These are phyloP conservation scores for Euryodendron excelsum DNA, from an alignment of 148 eudicot genomes.

Conservation along the genomic window DNA sequence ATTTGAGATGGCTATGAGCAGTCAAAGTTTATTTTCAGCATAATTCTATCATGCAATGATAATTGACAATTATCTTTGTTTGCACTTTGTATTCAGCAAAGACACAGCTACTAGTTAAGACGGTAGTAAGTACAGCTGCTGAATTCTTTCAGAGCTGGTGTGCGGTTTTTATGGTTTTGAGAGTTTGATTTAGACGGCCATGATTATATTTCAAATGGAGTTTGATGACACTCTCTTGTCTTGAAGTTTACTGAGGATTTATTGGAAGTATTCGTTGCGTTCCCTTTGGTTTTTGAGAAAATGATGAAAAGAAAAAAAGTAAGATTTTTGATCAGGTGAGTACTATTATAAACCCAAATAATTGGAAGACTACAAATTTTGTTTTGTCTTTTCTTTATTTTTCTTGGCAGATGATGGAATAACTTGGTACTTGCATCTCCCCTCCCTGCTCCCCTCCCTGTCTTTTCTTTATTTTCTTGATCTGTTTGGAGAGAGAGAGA, in stretches of 20 bases:
- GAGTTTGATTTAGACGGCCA: too few species aligned
- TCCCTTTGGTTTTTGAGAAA: neutral
- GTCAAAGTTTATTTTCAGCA: neutral
- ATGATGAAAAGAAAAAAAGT: too few species aligned
- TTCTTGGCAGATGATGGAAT: constrained; percentile 21
- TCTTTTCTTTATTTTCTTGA: too few species aligned
- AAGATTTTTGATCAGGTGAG: neutral
- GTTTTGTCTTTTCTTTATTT: constrained; percentile 19
- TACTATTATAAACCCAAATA: neutral
- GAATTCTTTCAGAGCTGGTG: too few species aligned
- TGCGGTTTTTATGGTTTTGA: too few species aligned
- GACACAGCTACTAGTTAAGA: too few species aligned
- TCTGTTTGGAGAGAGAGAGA: too few species aligned
- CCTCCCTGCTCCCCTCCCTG: neutral
- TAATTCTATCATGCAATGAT: neutral
- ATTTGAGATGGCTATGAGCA: neutral
- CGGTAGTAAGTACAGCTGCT: too few species aligned
- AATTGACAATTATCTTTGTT: neutral
- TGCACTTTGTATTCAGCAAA: too few species aligned
- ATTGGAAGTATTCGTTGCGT: neutral
- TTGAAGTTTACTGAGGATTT: neutral
- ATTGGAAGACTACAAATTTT: neutral
- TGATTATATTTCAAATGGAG: too few species aligned
- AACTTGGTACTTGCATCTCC: neutral
- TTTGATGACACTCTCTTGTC: too few species aligned